These are phyloP conservation scores for Fusarium sp. DNA, from an alignment of 2,329 filamentous ascomycete species.

Conservation along the genomic window DNA sequence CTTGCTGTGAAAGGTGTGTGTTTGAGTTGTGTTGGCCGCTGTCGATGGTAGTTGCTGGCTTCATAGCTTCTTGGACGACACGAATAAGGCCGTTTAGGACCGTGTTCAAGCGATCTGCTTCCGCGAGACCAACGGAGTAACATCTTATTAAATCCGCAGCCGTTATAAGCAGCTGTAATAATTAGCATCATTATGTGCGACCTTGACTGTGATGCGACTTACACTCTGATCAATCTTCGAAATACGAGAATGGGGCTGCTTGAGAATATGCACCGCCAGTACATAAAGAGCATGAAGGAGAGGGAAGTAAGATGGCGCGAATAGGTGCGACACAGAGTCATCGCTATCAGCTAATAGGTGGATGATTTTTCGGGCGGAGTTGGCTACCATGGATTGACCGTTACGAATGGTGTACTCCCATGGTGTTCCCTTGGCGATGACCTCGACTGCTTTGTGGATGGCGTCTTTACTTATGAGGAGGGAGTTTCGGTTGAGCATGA, in stretches of 20 bases:
- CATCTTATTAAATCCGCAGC: neutral
- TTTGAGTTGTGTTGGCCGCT: fast-evolving
- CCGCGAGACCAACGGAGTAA: neutral
- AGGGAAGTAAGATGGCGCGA: neutral
- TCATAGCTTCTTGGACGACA: constrained; percentile 9
- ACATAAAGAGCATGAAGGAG: constrained; percentile 9
- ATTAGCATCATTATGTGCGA: neutral
- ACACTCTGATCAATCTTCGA: constrained; percentile 15
- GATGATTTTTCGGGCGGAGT: neutral
- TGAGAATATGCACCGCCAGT: neutral
- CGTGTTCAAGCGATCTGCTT: fast-evolving
- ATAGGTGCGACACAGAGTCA: neutral
- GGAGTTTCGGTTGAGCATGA: constrained; percentile 3
- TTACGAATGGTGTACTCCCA: constrained; percentile 11
- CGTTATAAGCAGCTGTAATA: neutral
- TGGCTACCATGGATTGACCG: constrained; percentile 7
- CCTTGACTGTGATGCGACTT: fast-evolving
- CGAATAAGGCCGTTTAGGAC: neutral
- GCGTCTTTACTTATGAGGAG: neutral
- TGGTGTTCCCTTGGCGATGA: constrained; percentile 1
- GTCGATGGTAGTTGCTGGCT: fast-evolving
- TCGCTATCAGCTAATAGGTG: neutral
- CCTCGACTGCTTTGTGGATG: neutral
- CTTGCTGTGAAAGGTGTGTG: fast-evolving
- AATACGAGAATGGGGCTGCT: constrained; percentile 3